Evolutionary conservation across 2,329 filamentous ascomycete genomes (phyloP).

Genomic region (Fusarium sp.): DNA sequence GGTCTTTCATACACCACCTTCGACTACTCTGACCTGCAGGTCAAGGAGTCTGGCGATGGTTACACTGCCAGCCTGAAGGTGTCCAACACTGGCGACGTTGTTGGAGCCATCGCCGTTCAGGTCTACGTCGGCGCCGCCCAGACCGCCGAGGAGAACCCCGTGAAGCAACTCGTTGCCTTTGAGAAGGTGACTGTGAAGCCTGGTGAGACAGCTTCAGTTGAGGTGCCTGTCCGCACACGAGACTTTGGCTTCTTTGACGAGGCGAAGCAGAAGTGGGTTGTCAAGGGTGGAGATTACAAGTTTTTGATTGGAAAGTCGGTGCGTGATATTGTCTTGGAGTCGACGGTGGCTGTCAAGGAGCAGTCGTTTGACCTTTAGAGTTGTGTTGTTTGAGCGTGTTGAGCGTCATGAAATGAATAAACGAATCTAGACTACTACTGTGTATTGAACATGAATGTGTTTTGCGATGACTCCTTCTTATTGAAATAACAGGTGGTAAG

Average conservation of each 20-base stretch:
- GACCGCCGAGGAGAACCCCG: conserved; percentile 32
- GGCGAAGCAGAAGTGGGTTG: conserved; percentile 40
- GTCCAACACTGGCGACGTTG: conserved; percentile 63
- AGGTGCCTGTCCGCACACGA: conserved; percentile 35
- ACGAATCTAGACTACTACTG: not conserved
- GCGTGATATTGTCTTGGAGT: conserved; percentile 39
- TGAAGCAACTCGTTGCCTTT: conserved; percentile 73
- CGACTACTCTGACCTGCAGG: conserved; percentile 68
- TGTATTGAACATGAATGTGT: not conserved
- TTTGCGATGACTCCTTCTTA: not conserved
- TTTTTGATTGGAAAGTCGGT: conserved; percentile 42
- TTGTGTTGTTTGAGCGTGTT: not conserved
- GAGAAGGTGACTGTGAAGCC: conserved; percentile 59
- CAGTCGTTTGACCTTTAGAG: conserved; percentile 33
- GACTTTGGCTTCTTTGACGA: conserved; percentile 46
- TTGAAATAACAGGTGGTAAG: not conserved
- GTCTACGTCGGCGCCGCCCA: conserved; percentile 54
- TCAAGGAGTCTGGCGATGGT: conserved; percentile 44
- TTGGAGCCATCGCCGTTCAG: conserved; percentile 63
- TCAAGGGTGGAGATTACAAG: conserved; percentile 44
- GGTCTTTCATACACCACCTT: conserved; percentile 51
- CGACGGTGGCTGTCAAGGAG: conserved; percentile 30
- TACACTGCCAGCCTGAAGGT: conserved; percentile 59
- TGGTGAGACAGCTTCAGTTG: conserved; percentile 40
- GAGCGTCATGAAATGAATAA: conserved; percentile 12